Evolutionary conservation across 192 early-diverging fungal species (phyloP).

Genomic region (Rhizophagus sp.): DNA sequence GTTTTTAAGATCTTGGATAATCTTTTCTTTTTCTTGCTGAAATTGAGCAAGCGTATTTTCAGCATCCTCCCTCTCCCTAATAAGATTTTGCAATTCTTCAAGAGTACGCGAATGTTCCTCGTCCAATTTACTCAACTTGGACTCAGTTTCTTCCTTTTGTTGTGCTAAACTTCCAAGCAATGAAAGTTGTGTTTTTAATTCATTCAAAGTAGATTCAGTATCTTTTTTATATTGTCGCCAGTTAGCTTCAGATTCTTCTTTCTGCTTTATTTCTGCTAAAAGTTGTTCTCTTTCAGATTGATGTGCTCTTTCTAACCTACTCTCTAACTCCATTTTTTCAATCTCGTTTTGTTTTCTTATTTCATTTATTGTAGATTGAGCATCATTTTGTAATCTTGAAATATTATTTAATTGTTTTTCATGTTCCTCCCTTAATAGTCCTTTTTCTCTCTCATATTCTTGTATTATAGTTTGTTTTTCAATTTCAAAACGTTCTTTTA

Average conservation of each 20-base stretch:
- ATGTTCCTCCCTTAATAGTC: background rate
- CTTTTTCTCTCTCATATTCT: constrained; percentile 5
- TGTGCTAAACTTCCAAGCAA: background rate
- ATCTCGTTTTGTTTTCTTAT: background rate
- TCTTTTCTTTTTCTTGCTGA: background rate
- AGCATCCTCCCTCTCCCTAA: background rate
- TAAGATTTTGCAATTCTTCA: background rate
- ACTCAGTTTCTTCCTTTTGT: constrained; percentile 1
- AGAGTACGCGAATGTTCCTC: background rate
- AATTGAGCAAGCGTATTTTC: background rate
- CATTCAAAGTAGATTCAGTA: background rate
- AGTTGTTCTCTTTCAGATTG: constrained; percentile 7
- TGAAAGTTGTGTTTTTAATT: background rate
- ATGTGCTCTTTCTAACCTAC: background rate
- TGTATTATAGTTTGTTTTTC: constrained; percentile 1
- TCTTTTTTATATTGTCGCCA: background rate
- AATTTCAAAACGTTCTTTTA: background rate
- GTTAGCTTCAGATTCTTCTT: background rate
- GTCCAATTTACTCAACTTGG: background rate
- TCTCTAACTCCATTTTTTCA: background rate
- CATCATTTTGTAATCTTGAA: background rate
- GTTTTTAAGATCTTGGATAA: background rate
- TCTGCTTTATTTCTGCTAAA: constrained; percentile 3
- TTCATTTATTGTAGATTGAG: background rate
- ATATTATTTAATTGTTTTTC: background rate